Evolutionary conservation across 495 filamentous ascomycete species (phyloP), one percentile per base, ranked within the genome.

Genomic region (Aspergillus ostianus): DNA sequence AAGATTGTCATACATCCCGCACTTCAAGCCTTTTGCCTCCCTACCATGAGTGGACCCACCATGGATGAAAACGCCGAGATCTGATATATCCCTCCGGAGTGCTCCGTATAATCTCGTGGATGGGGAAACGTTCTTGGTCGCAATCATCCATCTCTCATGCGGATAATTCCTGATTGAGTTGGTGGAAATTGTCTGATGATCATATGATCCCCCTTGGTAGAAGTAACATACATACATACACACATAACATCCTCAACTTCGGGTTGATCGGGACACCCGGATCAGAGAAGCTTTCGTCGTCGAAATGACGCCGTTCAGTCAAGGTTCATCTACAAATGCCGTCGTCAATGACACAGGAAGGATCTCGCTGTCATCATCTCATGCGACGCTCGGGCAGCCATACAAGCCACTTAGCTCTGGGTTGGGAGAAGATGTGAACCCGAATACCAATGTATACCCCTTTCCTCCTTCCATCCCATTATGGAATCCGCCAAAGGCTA

Each of bases 11-110:
- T 61, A 60, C 55, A 58, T 63, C 55, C 52, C 30, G 36, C 46
- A 55, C 30, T 55, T 53, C 62, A 55, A 60, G 65, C 57, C 60
- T 56, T 45, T 53, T 23, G 55, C 51, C 47, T 41, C 59, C 58
- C 61, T 48, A 27, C 44, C 47, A 56, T 63, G 54, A 64, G 59
- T 55, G 64, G 61, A 47, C 63, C 67, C 65, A 64, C 64, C 55
- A 67, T 67, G 67, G 53, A 58, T 61, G 48, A 47, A 62, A 48
- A 54, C 41, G 55, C 55, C 55, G 58, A 58, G 48, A 55, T 56
- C 19, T 63, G 59, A 65, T 61, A 59, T 52, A 32, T 27, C 9
- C 57, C 53, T 51, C 15, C 36, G 36, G 36, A 41, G 13, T 1
- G 36, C 36, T 41, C 36, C 36, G 36, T 41, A 23, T 19, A 46